Evolutionary conservation across 169 alveolate species (phyloP).

Genomic region (Plasmodium chabaudi): DNA sequence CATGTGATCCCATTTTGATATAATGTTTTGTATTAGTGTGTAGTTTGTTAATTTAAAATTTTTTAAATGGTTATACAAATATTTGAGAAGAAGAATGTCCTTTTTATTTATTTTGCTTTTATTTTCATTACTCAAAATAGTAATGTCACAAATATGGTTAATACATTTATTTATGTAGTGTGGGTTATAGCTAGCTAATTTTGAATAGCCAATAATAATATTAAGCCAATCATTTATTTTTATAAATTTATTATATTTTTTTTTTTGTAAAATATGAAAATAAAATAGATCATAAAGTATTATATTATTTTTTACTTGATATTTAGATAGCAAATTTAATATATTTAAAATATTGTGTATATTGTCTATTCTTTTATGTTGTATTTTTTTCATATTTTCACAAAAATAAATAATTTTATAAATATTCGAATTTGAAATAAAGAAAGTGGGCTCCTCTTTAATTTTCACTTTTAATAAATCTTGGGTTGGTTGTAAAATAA

Average conservation of each 20-base stretch:
- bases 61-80: constrained; percentile 10
- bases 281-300: constrained; percentile 1
- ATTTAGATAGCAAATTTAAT: constrained; percentile 2
- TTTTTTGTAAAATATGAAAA: neutral
- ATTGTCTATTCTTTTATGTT: neutral
- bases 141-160: no score
- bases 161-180: no score
- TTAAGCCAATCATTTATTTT: constrained; percentile 31
- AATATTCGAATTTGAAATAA: no score
- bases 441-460: no score
- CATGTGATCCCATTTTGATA: neutral
- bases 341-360: constrained; percentile 6
- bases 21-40: neutral
- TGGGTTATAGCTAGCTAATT: no score
- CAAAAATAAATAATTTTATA: no score
- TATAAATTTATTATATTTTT: neutral
- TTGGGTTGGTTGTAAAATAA: no score
- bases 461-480: no score
- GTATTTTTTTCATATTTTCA: neutral
- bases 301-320: neutral
- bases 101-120: neutral
- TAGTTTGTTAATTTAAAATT: neutral
- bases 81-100: neutral
- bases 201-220: neutral
- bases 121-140: neutral